These are phyloP conservation scores for Calocybe indica DNA, from an alignment of 768 basidiomycete genomes.

Conservation along the genomic window DNA sequence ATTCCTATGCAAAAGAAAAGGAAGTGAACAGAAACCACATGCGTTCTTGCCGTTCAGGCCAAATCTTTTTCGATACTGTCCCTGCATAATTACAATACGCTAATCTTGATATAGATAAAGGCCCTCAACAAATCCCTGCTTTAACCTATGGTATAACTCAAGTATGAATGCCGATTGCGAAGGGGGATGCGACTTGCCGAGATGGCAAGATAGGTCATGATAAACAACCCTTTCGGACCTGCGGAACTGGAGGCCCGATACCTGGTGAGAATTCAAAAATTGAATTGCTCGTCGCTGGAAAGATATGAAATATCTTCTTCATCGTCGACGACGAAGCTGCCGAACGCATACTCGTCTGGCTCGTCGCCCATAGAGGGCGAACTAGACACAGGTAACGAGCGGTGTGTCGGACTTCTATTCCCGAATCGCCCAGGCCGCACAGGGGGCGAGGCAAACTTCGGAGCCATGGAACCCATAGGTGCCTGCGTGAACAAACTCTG, in stretches of 20 bases:
- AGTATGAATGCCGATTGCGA: no score
- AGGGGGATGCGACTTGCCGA: no score
- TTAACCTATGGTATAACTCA: no score
- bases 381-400: conserved; percentile 49
- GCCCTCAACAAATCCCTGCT: no score
- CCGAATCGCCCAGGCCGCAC: conserved; percentile 39
- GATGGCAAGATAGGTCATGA: background rate
- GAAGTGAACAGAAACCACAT: no score
- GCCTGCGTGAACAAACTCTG: conserved; percentile 71
- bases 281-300: conserved; percentile 11
- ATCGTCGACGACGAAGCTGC: conserved; percentile 79
- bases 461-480: conserved; percentile 34
- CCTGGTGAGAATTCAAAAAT: conserved; percentile 4
- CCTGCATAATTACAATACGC: no score
- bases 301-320: conserved; percentile 60
- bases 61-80: no score
- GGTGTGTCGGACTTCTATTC: background rate
- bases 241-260: no score
- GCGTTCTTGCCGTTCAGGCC: no score
- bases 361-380: conserved; percentile 53
- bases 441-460: conserved; percentile 51
- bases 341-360: conserved; percentile 62
- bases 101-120: no score
- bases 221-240: background rate
- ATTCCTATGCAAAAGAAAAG: no score